These are phyloP conservation scores for Colletotrichum brevisporum DNA, from an alignment of 2,329 filamentous ascomycete species.

Conservation along the genomic window DNA sequence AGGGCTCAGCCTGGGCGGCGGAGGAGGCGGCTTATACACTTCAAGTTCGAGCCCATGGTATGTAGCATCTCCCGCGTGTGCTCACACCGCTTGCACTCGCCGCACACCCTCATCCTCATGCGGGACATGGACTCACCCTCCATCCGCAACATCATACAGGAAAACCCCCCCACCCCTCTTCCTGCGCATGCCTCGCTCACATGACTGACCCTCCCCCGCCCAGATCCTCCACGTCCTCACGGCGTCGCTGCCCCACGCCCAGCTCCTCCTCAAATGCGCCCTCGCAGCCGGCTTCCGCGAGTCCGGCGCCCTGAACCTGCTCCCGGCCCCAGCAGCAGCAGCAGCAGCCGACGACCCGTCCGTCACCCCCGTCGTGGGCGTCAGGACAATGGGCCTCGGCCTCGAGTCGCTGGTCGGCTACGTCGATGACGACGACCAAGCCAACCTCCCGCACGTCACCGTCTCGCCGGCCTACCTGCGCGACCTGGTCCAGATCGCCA, in stretches of 20 bases:
- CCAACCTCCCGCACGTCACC: conserved; percentile 57
- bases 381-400: conserved; percentile 85
- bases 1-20: conserved; percentile 42
- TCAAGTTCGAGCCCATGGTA: conserved; percentile 98
- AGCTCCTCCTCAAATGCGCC: conserved; percentile 81
- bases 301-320: conserved; percentile 83
- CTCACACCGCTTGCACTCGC: conserved; percentile 8
- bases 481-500: conserved; percentile 77
- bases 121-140: background rate
- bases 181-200: conserved; percentile 4
- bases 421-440: conserved; percentile 49
- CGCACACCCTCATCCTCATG: background rate
- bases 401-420: conserved; percentile 86
- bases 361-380: conserved; percentile 80
- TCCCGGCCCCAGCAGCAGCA: conserved; percentile 44
- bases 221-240: conserved; percentile 92
- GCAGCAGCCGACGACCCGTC: conserved; percentile 48
- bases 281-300: conserved; percentile 90
- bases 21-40: conserved; percentile 74
- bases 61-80: conserved; percentile 49
- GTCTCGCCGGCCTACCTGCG: conserved; percentile 78
- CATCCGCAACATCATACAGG: background rate
- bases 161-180: background rate
- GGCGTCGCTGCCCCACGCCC: conserved; percentile 80
- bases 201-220: background rate